These are phyloP conservation scores for Bolboschoenus planiculmis DNA, from an alignment of 176 grass and related monocot genomes.

Conservation along the genomic window DNA sequence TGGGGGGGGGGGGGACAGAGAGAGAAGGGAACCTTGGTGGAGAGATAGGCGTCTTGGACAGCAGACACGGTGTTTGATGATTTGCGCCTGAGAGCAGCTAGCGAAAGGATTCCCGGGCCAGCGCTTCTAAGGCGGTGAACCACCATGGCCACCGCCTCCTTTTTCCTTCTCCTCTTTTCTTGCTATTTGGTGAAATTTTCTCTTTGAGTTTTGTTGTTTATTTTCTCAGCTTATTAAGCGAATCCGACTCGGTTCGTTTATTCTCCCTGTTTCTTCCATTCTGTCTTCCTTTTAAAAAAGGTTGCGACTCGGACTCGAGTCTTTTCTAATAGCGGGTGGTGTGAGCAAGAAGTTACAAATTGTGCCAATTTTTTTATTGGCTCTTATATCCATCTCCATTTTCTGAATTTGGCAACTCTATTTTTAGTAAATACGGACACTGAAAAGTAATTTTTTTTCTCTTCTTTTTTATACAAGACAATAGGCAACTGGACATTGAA, in stretches of 20 bases:
- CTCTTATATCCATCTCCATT: no score
- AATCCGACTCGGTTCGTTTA: not conserved
- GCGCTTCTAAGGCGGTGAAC: conserved; percentile 46
- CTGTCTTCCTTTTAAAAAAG: not conserved
- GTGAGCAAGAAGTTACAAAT: not conserved
- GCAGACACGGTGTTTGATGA: conserved; percentile 62
- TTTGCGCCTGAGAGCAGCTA: conserved; percentile 51
- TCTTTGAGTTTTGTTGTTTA: not conserved
- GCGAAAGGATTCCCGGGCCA: conserved; percentile 6
- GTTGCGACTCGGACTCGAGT: not conserved
- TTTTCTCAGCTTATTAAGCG: not conserved
- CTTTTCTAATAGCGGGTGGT: not conserved
- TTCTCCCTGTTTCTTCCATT: no score
- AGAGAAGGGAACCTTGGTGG: conserved; percentile 51
- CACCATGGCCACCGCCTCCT: conserved; percentile 39
- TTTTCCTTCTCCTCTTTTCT: not conserved
- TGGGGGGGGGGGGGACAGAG: not conserved
- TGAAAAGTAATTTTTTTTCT: no score
- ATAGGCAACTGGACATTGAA: no score
- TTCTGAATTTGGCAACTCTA: no score
- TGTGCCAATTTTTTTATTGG: not conserved
- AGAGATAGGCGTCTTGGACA: conserved; percentile 71
- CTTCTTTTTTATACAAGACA: no score
- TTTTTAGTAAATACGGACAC: no score
- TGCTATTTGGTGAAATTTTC: not conserved